These are phyloP conservation scores for Russula olivacea DNA, from an alignment of 768 basidiomycete species.

Conservation along the genomic window DNA sequence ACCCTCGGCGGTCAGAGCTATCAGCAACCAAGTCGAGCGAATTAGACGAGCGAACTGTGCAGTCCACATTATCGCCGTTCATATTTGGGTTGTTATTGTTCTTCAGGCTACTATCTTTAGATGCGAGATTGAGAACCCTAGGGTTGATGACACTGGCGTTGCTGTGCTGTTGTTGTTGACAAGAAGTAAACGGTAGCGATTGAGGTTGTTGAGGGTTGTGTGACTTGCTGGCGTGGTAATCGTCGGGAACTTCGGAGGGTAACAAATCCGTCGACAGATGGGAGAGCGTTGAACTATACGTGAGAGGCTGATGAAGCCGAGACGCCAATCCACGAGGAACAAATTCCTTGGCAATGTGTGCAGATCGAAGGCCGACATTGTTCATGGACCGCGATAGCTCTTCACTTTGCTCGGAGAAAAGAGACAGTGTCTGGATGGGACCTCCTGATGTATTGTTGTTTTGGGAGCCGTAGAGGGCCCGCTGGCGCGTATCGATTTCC, in stretches of 20 bases:
- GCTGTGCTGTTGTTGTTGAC: conserved; percentile 10
- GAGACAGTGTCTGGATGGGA: not conserved
- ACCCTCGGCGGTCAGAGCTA: conserved; percentile 6
- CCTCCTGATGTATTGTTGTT: conserved; percentile 1
- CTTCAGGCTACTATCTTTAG: conserved; percentile 14
- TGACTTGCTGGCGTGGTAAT: conserved; percentile 2
- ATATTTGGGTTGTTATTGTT: conserved; percentile 6
- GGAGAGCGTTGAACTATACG: not conserved
- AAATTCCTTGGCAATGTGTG: conserved; percentile 23
- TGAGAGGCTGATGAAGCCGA: conserved; percentile 6
- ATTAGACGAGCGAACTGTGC: conserved; percentile 5
- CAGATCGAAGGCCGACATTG: conserved; percentile 17
- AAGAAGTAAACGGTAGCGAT: conserved; percentile 4
- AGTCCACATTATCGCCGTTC: conserved; percentile 12
- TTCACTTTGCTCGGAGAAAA: conserved; percentile 9
- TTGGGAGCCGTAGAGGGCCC: conserved; percentile 19
- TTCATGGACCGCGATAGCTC: conserved; percentile 16
- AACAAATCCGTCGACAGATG: conserved; percentile 11
- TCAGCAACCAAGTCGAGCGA: conserved; percentile 17
- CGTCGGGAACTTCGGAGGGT: conserved; percentile 4
- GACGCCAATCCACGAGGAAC: conserved; percentile 21
- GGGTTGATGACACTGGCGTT: conserved; percentile 7
- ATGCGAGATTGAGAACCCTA: conserved; percentile 14
- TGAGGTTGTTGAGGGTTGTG: conserved; percentile 11
- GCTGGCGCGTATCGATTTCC: conserved; percentile 21